Evolutionary conservation across 2,329 filamentous ascomycete genomes (phyloP).

Genomic region (Penicillium brasilianum): DNA sequence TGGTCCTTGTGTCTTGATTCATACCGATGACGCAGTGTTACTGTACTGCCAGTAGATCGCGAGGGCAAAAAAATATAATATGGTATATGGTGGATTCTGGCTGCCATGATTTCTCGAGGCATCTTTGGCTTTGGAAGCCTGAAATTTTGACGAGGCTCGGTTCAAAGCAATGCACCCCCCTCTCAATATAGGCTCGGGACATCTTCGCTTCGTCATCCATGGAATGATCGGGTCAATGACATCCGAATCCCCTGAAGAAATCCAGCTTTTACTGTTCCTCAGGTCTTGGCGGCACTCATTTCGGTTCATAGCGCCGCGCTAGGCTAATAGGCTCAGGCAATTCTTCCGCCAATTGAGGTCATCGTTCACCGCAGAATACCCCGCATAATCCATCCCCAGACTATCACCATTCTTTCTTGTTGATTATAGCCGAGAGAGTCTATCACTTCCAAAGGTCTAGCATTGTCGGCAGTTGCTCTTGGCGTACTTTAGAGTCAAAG

Average conservation of each 20-base stretch:
- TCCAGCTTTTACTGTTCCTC: neutral
- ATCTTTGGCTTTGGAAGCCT: neutral
- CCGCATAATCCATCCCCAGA: neutral
- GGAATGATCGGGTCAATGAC: neutral
- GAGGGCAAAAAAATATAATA: slow-evolving; percentile 10
- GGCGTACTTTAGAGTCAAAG: neutral
- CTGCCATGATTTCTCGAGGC: neutral
- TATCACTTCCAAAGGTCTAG: too few relatives aligned
- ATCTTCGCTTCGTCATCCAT: neutral
- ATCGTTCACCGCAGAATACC: neutral
- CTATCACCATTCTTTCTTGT: neutral
- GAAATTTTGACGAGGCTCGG: neutral
- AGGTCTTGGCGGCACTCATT: neutral
- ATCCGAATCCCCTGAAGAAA: neutral
- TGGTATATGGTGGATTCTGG: neutral
- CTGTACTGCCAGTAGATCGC: slow-evolving; percentile 17
- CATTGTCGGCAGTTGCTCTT: neutral
- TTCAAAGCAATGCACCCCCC: neutral
- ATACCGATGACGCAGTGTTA: slow-evolving; percentile 7
- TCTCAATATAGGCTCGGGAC: neutral
- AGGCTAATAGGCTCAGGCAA: neutral
- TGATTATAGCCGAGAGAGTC: neutral
- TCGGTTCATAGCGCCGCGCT: neutral
- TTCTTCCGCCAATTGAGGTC: slow-evolving; percentile 6
- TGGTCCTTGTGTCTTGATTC: neutral